phyloP scores from a whole-genome alignment of 2,329 filamentous ascomycete species.

The Trichoderma sp. region DNA sequence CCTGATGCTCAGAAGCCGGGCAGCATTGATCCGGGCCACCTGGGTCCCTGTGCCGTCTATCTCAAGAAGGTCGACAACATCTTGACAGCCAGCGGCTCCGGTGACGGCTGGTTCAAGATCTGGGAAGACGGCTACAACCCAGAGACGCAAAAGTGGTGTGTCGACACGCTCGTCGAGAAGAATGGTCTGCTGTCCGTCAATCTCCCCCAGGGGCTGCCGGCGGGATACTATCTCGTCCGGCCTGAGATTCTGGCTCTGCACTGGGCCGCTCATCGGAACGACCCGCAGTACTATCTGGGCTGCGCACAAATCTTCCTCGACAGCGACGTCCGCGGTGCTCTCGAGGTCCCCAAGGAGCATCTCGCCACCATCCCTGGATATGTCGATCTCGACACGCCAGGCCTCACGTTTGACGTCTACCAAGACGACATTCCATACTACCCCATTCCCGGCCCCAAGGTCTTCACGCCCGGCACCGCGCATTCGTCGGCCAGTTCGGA shows the following conservation, averaged over 20 bases:
- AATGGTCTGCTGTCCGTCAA: constrained; percentile 64
- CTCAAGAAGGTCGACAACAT: constrained; percentile 68
- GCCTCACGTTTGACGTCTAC: constrained; percentile 68
- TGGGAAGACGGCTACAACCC: constrained; percentile 68
- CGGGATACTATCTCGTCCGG: constrained; percentile 71
- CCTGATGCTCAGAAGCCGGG: constrained; percentile 57
- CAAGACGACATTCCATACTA: constrained; percentile 47
- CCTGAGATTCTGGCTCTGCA: constrained; percentile 72
- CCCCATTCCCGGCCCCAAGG: constrained; percentile 57
- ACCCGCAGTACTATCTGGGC: constrained; percentile 73
- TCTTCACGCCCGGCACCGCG: constrained; percentile 47
- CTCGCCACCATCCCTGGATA: constrained; percentile 53
- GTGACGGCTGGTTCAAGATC: constrained; percentile 77
- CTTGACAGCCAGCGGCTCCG: constrained; percentile 53
- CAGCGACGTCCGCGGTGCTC: constrained; percentile 45
- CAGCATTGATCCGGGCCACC: constrained; percentile 61
- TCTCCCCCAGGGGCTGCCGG: constrained; percentile 61
- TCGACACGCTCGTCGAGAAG: constrained; percentile 65
- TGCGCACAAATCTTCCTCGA: constrained; percentile 71
- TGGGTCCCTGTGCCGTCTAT: constrained; percentile 73
- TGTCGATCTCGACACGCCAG: constrained; percentile 54
- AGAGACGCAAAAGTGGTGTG: constrained; percentile 63
- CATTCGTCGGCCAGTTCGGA: neutral
- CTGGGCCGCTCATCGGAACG: constrained; percentile 51
- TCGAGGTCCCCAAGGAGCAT: constrained; percentile 49